Conservation (phyloP, 2,329 filamentous ascomycete species). For the Shiraia bambusicola region DNA sequence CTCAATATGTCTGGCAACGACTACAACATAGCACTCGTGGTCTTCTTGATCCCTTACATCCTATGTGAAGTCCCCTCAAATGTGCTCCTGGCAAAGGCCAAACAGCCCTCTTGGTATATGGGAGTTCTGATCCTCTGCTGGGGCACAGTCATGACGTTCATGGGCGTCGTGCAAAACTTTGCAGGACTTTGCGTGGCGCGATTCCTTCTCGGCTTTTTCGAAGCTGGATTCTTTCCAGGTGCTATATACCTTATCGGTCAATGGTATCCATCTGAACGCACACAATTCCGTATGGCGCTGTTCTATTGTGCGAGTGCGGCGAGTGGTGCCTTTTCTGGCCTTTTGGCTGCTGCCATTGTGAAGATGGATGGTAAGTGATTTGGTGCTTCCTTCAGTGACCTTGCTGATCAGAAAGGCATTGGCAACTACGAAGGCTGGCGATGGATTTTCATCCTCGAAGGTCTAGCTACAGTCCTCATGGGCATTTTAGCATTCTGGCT, state of each 20-base stretch:
- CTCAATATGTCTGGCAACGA: conserved; percentile 52
- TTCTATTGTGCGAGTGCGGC: conserved; percentile 44
- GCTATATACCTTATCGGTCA: conserved; percentile 37
- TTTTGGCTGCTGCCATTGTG: conserved; percentile 44
- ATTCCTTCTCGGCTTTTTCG: conserved; percentile 28
- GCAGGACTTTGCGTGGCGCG: conserved; percentile 18
- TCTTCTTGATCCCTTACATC: conserved; percentile 56
- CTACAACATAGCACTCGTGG: conserved; percentile 62
- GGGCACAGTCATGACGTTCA: conserved; percentile 30
- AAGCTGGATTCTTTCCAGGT: conserved; percentile 38
- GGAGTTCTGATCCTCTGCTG: conserved; percentile 28
- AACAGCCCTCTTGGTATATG: conserved; percentile 31
- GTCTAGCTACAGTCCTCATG: conserved; percentile 34
- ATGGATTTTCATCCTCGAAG: conserved; percentile 50
- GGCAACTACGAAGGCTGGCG: conserved; percentile 36
- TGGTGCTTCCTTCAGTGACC: conserved; percentile 14
- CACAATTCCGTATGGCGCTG: conserved; percentile 37
- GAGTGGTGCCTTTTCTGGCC: conserved; percentile 46
- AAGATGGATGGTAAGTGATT: conserved; percentile 41
- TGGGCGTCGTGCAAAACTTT: conserved; percentile 25
- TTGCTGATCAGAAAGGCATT: conserved; percentile 28
- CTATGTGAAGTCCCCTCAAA: conserved; percentile 45
- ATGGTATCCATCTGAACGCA: conserved; percentile 42
- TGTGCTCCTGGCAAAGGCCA: conserved; percentile 43
- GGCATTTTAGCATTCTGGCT: conserved; percentile 30